These are phyloP conservation scores for Microdochium trichocladiopsis DNA, from an alignment of 2,329 filamentous ascomycete species.

Conservation along the genomic window DNA sequence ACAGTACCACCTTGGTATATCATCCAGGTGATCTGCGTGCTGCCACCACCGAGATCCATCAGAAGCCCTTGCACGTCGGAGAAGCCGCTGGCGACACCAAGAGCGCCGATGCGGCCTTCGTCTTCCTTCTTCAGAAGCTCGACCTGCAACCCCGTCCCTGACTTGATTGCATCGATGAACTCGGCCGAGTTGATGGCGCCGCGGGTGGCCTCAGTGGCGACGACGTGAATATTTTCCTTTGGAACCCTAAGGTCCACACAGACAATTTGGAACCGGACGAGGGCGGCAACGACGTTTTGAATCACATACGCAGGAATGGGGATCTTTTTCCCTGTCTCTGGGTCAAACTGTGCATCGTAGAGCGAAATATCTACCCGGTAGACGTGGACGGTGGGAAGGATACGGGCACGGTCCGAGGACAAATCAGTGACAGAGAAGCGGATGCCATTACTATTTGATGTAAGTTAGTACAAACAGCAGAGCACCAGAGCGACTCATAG, in stretches of 20 bases:
- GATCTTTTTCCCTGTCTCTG: conserved; percentile 26
- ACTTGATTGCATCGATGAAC: conserved; percentile 31
- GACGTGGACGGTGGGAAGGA: conserved; percentile 46
- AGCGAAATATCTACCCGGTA: conserved; percentile 55
- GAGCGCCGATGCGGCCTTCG: conserved; percentile 58
- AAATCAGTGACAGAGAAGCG: conserved; percentile 52
- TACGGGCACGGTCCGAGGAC: conserved; percentile 40
- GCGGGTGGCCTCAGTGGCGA: conserved; percentile 62
- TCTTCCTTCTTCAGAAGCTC: conserved; percentile 57
- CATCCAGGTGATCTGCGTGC: conserved; percentile 65
- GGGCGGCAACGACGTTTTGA: conserved; percentile 37
- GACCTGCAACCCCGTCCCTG: conserved; percentile 51
- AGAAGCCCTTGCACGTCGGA: conserved; percentile 54
- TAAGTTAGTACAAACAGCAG: background rate
- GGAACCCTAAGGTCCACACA: conserved; percentile 52
- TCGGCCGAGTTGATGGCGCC: conserved; percentile 7
- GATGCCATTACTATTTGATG: conserved; percentile 54
- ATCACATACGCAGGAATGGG: conserved; percentile 48
- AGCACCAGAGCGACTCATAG: background rate
- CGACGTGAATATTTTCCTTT: conserved; percentile 42
- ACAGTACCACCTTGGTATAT: conserved; percentile 40
- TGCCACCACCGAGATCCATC: conserved; percentile 67
- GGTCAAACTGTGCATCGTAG: conserved; percentile 54
- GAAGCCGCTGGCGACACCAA: conserved; percentile 61
- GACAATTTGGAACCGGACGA: conserved; percentile 48